These are phyloP conservation scores for Cercospora canescens DNA, from an alignment of 2,329 filamentous ascomycete genomes.

Conservation along the genomic window DNA sequence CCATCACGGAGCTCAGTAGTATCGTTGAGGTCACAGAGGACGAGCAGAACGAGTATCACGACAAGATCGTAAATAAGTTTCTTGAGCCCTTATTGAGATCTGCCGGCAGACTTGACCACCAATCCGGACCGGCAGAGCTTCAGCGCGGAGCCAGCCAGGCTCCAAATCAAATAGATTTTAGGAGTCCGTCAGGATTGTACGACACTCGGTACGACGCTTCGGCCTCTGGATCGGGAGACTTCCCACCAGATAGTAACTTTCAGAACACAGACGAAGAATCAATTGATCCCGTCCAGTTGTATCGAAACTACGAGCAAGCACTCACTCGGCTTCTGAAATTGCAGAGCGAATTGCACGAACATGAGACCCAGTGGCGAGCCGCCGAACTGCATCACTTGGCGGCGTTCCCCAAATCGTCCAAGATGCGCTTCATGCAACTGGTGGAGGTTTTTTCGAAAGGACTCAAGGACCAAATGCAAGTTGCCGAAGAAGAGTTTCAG, in stretches of 20 bases:
- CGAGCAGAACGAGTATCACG: neutral
- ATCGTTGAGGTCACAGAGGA: neutral
- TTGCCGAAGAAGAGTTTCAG: neutral
- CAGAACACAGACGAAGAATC: neutral
- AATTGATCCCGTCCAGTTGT: neutral
- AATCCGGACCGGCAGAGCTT: neutral
- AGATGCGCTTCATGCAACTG: neutral
- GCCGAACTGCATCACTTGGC: neutral
- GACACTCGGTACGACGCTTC: neutral
- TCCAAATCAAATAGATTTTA: neutral
- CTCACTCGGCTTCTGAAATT: neutral
- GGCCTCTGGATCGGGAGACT: neutral
- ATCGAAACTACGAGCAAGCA: neutral
- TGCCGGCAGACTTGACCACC: neutral
- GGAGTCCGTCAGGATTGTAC: neutral
- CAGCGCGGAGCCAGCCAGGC: neutral
- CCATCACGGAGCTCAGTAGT: neutral
- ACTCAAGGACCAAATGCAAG: neutral
- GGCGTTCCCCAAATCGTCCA: neutral
- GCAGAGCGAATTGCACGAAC: neutral
- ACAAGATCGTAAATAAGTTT: neutral
- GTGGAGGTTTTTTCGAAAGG: neutral
- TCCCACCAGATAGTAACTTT: neutral
- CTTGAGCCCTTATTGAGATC: neutral
- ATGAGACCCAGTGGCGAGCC: neutral